Evolutionary conservation across 2,329 filamentous ascomycete genomes (phyloP), one percentile per base, ranked within the genome.

Genomic region (Apiospora pterosperma): DNA sequence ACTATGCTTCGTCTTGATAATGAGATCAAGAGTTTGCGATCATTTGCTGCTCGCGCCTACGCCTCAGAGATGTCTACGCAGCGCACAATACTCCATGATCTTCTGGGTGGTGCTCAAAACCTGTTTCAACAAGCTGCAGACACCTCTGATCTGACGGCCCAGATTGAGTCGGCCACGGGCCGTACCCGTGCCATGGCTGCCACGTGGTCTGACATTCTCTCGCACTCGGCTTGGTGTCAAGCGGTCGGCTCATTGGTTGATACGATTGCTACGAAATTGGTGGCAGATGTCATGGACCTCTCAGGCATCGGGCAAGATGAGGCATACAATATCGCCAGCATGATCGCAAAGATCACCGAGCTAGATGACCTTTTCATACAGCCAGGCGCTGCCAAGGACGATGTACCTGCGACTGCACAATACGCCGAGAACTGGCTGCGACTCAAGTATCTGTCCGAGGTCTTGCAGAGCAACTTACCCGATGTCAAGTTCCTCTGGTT

Each of bases 401-500:
- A 82, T 38, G 75, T 86, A 1, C 85, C 87, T 4, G 75, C 80
- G 4, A 89, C 88, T 38, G 81, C 85, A 3, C 85, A 89, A 71
- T 89, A 88, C 67, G 86, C 86, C 4, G 79, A 82, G 3, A 82
- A 81, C 60, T 90, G 88, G 88, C 78, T 90, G 65, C 82, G 87
- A 60, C 80, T 90, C 65, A 87, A 89, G 75, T 90, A 86, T 69
- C 78, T 90, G 21, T 84, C 84, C 67, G 85, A 90, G 73, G 84
- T 90, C 34, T 78, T 90, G 68, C 88, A 90, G 77, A 89, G 87
- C 69, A 89, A 90, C 70, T 78, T 90, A 62, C 84, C 84, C 67
- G 88, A 90, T 67, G 84, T 90, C 64, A 81, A 80, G 64, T 89
- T 81, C 67, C 75, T 90, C 41, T 90, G 88, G 88, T 81, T 85